These are phyloP conservation scores for Colletotrichum karsti DNA, from an alignment of 2,329 filamentous ascomycete genomes.

Conservation along the genomic window DNA sequence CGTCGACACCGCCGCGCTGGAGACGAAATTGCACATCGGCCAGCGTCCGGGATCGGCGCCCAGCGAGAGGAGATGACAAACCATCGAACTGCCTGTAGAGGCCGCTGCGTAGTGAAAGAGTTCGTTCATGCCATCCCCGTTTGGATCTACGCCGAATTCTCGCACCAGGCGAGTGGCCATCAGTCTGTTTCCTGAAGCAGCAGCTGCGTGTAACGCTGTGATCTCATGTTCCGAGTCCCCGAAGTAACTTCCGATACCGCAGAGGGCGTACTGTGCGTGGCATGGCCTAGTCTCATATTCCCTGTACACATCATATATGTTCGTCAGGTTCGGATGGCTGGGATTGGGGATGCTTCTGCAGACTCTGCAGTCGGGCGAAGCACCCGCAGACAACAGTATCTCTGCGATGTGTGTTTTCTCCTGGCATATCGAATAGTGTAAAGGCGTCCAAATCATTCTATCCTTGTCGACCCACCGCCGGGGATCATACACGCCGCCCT, in stretches of 20 bases:
- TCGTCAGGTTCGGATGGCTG: not conserved
- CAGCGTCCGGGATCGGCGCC: not conserved
- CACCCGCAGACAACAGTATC: not conserved
- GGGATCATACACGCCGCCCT: not conserved
- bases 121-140: fast-evolving
- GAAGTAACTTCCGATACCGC: not conserved
- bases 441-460: not conserved
- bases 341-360: not conserved
- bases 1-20: too few relatives aligned
- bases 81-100: not conserved
- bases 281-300: too few relatives aligned
- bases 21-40: too few relatives aligned
- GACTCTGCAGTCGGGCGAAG: not conserved
- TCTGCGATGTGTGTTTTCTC: not conserved
- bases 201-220: not conserved
- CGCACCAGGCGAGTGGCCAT: not conserved
- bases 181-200: not conserved
- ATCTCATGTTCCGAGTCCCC: too few relatives aligned
- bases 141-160: not conserved
- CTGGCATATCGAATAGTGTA: not conserved
- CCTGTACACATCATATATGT: not conserved
- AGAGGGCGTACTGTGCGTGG: too few relatives aligned
- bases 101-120: not conserved
- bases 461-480: not conserved
- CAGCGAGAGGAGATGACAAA: not conserved